Evolutionary conservation across 176 grass and related monocot species (phyloP).

Genomic region (Rhynchospora breviuscula): DNA sequence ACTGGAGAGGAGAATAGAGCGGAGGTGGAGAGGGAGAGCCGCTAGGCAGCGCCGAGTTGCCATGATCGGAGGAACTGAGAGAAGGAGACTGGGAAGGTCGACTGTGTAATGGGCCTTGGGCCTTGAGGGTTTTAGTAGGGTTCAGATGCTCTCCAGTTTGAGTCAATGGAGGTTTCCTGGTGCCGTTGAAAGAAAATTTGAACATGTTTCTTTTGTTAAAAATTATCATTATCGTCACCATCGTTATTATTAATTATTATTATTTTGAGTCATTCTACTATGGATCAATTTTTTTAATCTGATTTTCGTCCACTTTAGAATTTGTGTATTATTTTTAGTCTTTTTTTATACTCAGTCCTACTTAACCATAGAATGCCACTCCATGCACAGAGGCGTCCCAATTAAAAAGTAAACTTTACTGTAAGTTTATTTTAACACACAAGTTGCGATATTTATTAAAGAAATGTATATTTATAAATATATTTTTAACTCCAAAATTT

Average conservation of each 20-base stretch:
- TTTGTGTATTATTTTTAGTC: background rate
- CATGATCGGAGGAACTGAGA: conserved; percentile 37
- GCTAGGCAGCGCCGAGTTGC: conserved; percentile 67
- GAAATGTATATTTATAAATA: background rate
- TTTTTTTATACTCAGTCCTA: background rate
- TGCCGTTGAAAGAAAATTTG: background rate
- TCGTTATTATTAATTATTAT: too few relatives aligned
- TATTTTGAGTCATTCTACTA: too few relatives aligned
- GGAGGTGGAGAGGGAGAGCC: conserved; percentile 37
- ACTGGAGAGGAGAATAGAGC: conserved; percentile 17
- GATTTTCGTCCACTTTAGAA: too few relatives aligned
- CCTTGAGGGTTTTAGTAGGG: conserved; percentile 15
- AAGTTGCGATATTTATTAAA: background rate
- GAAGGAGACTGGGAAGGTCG: background rate
- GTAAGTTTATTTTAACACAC: too few relatives aligned
- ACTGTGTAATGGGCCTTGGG: conserved; percentile 9
- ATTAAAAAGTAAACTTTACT: too few relatives aligned
- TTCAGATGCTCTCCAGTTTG: background rate
- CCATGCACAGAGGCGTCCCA: too few relatives aligned
- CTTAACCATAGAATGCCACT: background rate
- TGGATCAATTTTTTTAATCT: too few relatives aligned
- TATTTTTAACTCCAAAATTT: too few relatives aligned
- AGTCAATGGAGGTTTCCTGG: background rate
- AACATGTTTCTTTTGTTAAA: too few relatives aligned
- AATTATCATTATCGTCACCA: too few relatives aligned